Evolutionary conservation across 306 rosid genomes (phyloP), one percentile per base, ranked within the genome.

Genomic region (Begonia loranthoides): DNA sequence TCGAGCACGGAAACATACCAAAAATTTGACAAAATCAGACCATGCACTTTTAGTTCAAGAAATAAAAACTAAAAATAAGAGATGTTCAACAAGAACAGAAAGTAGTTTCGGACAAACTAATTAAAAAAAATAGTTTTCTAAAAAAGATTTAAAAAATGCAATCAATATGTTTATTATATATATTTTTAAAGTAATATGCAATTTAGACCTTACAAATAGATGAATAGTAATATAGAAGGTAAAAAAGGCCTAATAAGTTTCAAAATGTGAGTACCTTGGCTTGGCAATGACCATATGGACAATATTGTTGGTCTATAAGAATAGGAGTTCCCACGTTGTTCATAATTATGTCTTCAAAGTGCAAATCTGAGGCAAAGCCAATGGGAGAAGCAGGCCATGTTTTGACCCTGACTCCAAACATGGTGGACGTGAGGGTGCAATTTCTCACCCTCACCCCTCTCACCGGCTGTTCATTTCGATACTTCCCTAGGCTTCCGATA

Each of bases 371-470:
- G n/a, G 57, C 83, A 71, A 68, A 82, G 19, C 81, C 83, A 6
- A 10, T 47, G 54, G 75, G 76, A 1, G 80, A 76, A 11, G 80
- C 73, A 0, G 71, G 83, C 92, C 86, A 78, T 9, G 65, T 52
- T 28, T 66, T 66, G 15, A 59, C 54, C 55, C 65, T 59, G 8
- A 45, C n/a, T 17, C 64, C 70, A 38, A 57, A 57, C 24, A 34
- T 16, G 17, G 70, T 45, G 1, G 51, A 54, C 3, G 33, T n/a
- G 28, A 45, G 54, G 9, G 28, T 36, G 9, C 41, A 45, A 28
- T 51, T 38, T 15, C 15, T 50, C 10, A 70, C 63, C 10, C 70
- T 70, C 45, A 70, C 63, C n/a, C 65, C 60, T 14, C 39, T 16
- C 12, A 70, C 71, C 3, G 71, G 67, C 0, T 56, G 58, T 61